Percentiles rank a stretch among this genome's conserved stretches.
phyloP scores from a whole-genome alignment of 176 grass and related monocot genomes.

The Tillandsia fasciculata region DNA sequence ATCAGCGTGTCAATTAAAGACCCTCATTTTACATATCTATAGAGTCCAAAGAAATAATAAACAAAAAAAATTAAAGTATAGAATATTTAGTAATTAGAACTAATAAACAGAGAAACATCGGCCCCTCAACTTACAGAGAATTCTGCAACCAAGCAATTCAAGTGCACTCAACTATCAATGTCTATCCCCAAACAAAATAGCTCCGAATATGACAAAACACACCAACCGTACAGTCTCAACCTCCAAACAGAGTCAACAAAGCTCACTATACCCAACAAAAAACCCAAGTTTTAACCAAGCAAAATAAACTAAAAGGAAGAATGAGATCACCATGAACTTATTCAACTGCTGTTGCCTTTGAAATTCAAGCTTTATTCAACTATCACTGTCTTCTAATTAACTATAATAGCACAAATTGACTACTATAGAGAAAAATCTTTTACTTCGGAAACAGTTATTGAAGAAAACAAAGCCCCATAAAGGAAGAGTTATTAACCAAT shows the following conservation, averaged over 20 bases:
- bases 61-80: background rate
- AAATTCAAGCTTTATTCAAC: conserved; percentile 7
- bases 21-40: background rate
- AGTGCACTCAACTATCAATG: conserved; percentile 23
- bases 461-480: background rate
- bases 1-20: too few relatives aligned
- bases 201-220: conserved; percentile 23
- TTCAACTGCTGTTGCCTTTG: background rate
- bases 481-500: too few relatives aligned
- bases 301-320: conserved; percentile 24
- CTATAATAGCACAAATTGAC: conserved; percentile 5
- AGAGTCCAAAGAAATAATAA: too few relatives aligned
- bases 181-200: conserved; percentile 19
- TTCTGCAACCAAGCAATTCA: conserved; percentile 17
- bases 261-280: conserved; percentile 25
- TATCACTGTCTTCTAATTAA: conserved; percentile 23
- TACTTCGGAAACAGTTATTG: background rate
- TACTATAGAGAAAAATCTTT: conserved; percentile 11
- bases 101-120: conserved; percentile 1
- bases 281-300: conserved; percentile 48
- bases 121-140: background rate
- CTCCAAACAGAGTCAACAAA: conserved; percentile 14
- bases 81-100: background rate
- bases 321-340: background rate
- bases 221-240: conserved; percentile 11